A percentile compares a stretch with the other conserved stretches of the same genome.
phyloP scores from a whole-genome alignment of 2,329 filamentous ascomycete genomes.

The Magnaporthiopsis poae region DNA sequence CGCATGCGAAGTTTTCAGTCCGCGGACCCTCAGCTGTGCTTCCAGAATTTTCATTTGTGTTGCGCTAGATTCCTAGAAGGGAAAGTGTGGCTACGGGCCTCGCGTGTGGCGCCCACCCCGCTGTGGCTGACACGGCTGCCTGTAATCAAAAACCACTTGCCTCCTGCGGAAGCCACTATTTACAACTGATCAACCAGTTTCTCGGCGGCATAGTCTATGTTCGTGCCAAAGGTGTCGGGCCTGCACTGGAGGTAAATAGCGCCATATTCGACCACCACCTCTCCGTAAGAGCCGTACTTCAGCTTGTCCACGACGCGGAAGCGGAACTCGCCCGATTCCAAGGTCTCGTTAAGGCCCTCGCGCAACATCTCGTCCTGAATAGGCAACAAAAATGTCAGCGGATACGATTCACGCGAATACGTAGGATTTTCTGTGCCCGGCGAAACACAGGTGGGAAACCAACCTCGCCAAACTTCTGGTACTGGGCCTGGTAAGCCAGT shows the following conservation, averaged over 20 bases:
- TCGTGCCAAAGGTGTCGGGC: slow-evolving; percentile 25
- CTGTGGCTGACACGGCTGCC: too few relatives aligned
- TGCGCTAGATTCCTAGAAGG: background rate
- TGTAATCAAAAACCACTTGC: too few relatives aligned
- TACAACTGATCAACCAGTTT: slow-evolving; percentile 28
- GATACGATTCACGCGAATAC: background rate
- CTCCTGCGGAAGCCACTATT: background rate
- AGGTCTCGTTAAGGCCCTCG: slow-evolving; percentile 37
- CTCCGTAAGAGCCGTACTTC: slow-evolving; percentile 31
- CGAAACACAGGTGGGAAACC: background rate
- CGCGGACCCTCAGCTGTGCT: background rate
- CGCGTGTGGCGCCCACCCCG: too few relatives aligned
- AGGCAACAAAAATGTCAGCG: background rate
- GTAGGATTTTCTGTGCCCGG: too few relatives aligned
- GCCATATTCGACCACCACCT: slow-evolving; percentile 38
- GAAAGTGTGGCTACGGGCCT: background rate
- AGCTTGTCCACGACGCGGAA: slow-evolving; percentile 39
- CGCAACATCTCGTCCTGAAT: slow-evolving; percentile 33
- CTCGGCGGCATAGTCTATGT: slow-evolving; percentile 24
- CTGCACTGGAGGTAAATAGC: slow-evolving; percentile 36
- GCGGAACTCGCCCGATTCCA: slow-evolving; percentile 31
- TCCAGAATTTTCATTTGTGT: background rate
- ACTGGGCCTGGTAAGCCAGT: slow-evolving; percentile 23
- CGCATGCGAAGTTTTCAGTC: slow-evolving; percentile 9
- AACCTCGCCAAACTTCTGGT: slow-evolving; percentile 11